Evolutionary conservation across 148 eudicot species (phyloP).

Genomic region (Vaccinium macrocarpon): DNA sequence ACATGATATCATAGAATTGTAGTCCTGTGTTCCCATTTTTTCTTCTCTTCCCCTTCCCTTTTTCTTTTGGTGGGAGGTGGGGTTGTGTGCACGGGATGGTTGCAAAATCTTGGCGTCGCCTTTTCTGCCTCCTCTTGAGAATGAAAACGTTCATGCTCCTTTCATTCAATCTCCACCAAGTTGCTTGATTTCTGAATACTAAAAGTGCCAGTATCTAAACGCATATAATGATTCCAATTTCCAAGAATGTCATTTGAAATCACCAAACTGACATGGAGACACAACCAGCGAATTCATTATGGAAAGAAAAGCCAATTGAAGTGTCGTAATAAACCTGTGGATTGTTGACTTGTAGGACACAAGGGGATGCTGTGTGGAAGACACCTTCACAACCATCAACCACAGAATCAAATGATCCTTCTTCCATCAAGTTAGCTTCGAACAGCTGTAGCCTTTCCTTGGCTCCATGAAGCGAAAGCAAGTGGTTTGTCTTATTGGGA

Average conservation of each 20-base stretch:
- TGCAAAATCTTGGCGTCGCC: background rate
- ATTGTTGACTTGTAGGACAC: background rate
- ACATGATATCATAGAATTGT: background rate
- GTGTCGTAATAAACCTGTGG: slow-evolving; percentile 10
- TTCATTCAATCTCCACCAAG: background rate
- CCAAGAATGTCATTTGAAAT: background rate
- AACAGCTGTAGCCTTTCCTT: slow-evolving; percentile 16
- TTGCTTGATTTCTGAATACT: background rate
- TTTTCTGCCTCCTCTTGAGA: background rate
- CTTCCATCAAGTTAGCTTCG: slow-evolving; percentile 15
- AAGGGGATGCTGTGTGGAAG: slow-evolving; percentile 17
- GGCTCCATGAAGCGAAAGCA: slow-evolving; percentile 18
- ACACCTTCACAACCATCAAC: slow-evolving; percentile 15
- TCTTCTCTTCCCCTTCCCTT: background rate
- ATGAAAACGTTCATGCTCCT: background rate
- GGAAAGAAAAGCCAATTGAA: background rate
- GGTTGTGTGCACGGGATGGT: background rate
- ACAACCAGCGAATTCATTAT: background rate
- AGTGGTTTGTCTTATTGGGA: slow-evolving; percentile 9
- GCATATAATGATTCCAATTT: background rate
- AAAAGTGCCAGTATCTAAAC: background rate
- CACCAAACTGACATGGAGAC: background rate
- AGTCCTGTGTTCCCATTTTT: background rate
- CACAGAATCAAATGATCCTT: slow-evolving; percentile 12
- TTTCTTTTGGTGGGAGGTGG: background rate